Evolutionary conservation across 2,329 filamentous ascomycete species (phyloP).

Genomic region (Alternaria sp.): DNA sequence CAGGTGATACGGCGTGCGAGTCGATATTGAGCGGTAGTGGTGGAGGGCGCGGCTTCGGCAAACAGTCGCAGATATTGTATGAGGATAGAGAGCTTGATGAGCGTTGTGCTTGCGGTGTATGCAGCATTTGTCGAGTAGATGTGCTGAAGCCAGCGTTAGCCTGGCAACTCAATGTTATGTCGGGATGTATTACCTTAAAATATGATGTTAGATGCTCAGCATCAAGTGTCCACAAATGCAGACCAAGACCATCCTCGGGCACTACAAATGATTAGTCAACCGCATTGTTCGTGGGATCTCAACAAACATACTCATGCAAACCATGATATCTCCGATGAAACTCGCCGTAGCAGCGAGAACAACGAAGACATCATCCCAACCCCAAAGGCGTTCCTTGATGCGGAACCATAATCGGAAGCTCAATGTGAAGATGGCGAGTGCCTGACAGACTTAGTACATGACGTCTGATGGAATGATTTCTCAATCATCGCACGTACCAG

Average conservation of each 20-base stretch:
- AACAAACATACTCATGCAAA: conserved; percentile 39
- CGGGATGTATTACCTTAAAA: conserved; percentile 33
- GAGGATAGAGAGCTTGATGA: conserved; percentile 48
- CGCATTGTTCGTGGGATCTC: not conserved
- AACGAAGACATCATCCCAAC: conserved; percentile 48
- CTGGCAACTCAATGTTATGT: too few species aligned
- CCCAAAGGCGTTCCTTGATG: conserved; percentile 34
- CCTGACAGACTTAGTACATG: conserved; percentile 21
- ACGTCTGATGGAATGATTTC: not conserved
- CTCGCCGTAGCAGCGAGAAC: conserved; percentile 33
- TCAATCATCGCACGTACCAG: conserved; percentile 29
- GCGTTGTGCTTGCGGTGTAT: conserved; percentile 40
- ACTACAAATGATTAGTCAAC: conserved; percentile 28
- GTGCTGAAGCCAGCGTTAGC: conserved; percentile 22
- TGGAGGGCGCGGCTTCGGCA: conserved; percentile 24
- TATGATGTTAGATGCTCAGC: conserved; percentile 22
- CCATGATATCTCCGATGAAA: conserved; percentile 35
- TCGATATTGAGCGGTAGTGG: conserved; percentile 9
- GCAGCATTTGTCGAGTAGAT: conserved; percentile 40
- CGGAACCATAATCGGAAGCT: conserved; percentile 41
- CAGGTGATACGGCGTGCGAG: conserved; percentile 27
- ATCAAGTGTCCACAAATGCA: conserved; percentile 40
- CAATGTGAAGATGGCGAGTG: conserved; percentile 33
- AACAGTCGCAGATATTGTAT: conserved; percentile 49
- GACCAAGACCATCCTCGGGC: conserved; percentile 41